Conservation (phyloP, 176 grass and related monocot species). For the Eleusine coracana region DNA sequence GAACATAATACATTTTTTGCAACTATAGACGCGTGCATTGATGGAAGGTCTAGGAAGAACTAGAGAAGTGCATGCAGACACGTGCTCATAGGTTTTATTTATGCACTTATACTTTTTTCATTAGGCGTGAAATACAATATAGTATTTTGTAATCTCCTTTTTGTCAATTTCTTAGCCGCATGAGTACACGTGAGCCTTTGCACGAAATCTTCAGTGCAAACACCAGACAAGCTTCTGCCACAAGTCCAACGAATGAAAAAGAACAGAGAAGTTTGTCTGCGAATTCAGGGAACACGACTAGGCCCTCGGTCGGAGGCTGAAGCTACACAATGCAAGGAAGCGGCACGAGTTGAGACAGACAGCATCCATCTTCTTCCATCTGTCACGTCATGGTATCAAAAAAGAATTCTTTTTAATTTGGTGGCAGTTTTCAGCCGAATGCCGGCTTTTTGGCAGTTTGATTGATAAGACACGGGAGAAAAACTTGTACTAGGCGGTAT, state of each 20-base stretch:
- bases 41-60: too few species aligned
- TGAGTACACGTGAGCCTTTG: neutral
- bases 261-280: neutral
- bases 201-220: neutral
- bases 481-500: neutral
- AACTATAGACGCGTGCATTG: too few species aligned
- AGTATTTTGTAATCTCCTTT: neutral
- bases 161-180: conserved; percentile 2
- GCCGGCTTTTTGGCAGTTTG: conserved; percentile 23
- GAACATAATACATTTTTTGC: too few species aligned
- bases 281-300: conserved; percentile 32
- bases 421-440: neutral
- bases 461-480: neutral
- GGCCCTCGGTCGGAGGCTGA: conserved; percentile 17
- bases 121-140: too few species aligned
- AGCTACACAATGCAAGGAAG: neutral
- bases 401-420: neutral
- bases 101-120: too few species aligned
- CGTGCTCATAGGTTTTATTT: too few species aligned
- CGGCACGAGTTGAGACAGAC: neutral
- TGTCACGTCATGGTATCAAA: neutral
- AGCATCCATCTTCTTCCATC: neutral
- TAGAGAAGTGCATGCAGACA: too few species aligned
- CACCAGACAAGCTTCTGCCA: conserved; percentile 9
- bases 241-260: conserved; percentile 17